Percentiles rank a stretch among this genome's conserved stretches.
Conservation (phyloP, 768 basidiomycete genomes). For the Royoungia palumana region DNA sequence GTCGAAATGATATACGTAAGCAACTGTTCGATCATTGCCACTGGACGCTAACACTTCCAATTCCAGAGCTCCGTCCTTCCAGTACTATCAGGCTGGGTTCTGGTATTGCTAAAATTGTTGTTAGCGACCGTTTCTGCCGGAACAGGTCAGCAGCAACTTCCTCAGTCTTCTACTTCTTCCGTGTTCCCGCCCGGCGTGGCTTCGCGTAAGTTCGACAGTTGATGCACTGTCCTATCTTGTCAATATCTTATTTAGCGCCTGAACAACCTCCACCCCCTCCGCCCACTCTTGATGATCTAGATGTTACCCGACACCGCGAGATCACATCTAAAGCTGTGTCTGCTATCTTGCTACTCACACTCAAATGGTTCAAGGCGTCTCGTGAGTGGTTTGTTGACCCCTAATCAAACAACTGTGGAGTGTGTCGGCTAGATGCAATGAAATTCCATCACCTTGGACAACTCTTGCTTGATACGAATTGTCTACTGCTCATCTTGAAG, state of each 20-base stretch:
- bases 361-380: constrained; percentile 99
- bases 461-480: constrained; percentile 91
- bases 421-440: constrained; percentile 71
- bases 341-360: constrained; percentile 80
- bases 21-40: not conserved
- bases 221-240: not conserved
- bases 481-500: constrained; percentile 87
- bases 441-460: constrained; percentile 99
- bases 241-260: constrained; percentile 39
- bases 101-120: constrained; percentile 88
- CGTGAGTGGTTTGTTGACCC: constrained; percentile 53
- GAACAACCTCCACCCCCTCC: constrained; percentile 64
- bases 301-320: constrained; percentile 92
- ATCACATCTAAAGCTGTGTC: constrained; percentile 97
- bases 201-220: constrained; percentile 47
- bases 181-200: constrained; percentile 69
- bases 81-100: constrained; percentile 83
- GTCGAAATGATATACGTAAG: constrained; percentile 93
- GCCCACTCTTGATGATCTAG: constrained; percentile 84
- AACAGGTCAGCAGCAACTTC: constrained; percentile 49
- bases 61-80: constrained; percentile 78
- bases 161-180: constrained; percentile 64
- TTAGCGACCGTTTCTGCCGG: constrained; percentile 90
- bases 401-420: not conserved
- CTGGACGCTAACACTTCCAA: not conserved